Base-by-base conservation (phyloP, 257 asterid species). In the Solanum sejunctum region DNA sequence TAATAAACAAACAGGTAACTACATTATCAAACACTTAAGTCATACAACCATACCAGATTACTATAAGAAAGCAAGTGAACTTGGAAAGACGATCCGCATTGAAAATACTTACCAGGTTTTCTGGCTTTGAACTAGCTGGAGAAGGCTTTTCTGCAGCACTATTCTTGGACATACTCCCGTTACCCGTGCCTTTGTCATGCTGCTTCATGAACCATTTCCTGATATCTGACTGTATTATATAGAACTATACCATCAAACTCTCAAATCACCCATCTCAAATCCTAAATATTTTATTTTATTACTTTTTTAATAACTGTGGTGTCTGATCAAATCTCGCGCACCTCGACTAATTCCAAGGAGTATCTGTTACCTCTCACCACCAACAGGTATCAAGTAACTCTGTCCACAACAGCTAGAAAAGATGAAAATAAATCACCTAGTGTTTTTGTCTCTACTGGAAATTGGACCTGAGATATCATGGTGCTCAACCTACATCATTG, bases 151-250 rank as follows among this genome's bases (percentile, higher is more conserved):
- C 97, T 8, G 91, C 84, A 47, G 91, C 73, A 52, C 85, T 86
- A 63, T 91, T 88, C 89, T 92, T 94, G 8, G 92, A 82, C 51
- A 91, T 43, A 88, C 77, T 88, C 83, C 91, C 93, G 88, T 91
- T 91, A 78, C 94, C 97, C 77, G 87, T 10, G 43, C 91, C 90
- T 86, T 92, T 91, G 5, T 89, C 93, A 57, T 91, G 98, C 85
- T 88, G 91, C 92, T 93, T 96, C 89, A 91, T 88, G 89, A 96
- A 96, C 99, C 99, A 96, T 70, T 93, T 96, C 85, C 99, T 92
- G 75, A 95, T 96, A 90, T 96, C 99, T 69, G 99, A 91, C 98
- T 96, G 95, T 51, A 28, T 78, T 78, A 23, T 13, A 78, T 12
- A 78, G 47, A 78, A 78, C 49, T 52, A 51, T 26, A 52, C 47